Evolutionary conservation across 768 basidiomycete genomes (phyloP), one percentile per base, ranked within the genome.

Genomic region (Tulasnella sp.): DNA sequence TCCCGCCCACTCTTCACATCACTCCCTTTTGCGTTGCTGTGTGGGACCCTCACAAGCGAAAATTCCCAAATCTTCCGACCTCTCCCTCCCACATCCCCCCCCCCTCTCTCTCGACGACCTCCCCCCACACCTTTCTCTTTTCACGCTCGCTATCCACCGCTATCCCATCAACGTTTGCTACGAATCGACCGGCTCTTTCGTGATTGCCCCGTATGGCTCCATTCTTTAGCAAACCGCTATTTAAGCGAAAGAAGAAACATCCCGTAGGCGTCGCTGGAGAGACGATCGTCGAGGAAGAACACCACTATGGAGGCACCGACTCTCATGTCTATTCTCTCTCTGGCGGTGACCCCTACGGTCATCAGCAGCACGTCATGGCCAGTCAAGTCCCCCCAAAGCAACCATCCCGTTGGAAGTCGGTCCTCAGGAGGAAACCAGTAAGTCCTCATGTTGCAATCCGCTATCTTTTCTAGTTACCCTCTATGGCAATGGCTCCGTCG

Each of bases 361-460:
- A 48, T 32, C 51, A 48, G 48, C 51, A 75, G n/a, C 32, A 57
- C 44, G 48, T 26, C 9, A 75, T 57, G 51, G 26, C 74, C 18
- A 75, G 48, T 40, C 46, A 55, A n/a, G 74, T 32, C 16, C 74
- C 74, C 1, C 7, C 74, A 20, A 75, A 75, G 37, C n/a, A 9
- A 1, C 44, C 44, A 3, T 9, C 48, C 3, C 57, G 57, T 26
- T 75, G 74, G 74, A 55, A 67, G 74, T 39, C 51, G 23, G 74
- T 75, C 74, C 51, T 75, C n/a, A 75, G 55, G 40, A 48, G 74
- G 55, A 75, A 75, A 26, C 74, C 46, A 48, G 74, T 75, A 57
- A 55, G 74, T 71, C n/a, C 42, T 71, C 70, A 10, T 71, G 3
- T 44, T 39, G 6, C 9, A 5, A 71, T 10, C 73, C 40, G 70